phyloP scores from a whole-genome alignment of 257 asterid genomes.

The Gentiana straminea region DNA sequence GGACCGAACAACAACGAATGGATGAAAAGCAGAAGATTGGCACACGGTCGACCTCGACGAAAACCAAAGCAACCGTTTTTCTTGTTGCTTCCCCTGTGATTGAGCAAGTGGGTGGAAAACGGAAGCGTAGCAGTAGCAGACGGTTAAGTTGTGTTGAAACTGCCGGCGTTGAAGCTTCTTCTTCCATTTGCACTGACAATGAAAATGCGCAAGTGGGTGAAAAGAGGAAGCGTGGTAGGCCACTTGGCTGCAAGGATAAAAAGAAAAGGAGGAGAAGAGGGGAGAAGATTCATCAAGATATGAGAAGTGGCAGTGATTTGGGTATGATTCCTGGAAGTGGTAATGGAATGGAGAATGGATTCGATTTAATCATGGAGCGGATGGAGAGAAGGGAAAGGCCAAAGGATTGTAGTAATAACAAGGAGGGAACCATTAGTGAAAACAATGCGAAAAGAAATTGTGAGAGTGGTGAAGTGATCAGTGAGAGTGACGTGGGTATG shows the following conservation, averaged over 20 bases:
- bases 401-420: constrained; percentile 25
- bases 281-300: neutral
- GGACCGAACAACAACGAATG: too few relatives aligned
- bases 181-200: neutral
- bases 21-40: too few relatives aligned
- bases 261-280: neutral
- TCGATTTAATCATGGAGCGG: neutral
- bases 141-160: too few relatives aligned
- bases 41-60: too few relatives aligned
- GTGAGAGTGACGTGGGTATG: neutral
- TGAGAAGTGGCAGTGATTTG: neutral
- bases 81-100: too few relatives aligned
- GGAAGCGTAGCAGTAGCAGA: too few relatives aligned
- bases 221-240: constrained; percentile 1
- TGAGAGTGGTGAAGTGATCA: neutral
- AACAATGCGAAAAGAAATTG: neutral
- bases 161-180: neutral
- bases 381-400: constrained; percentile 26
- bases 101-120: too few relatives aligned
- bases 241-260: constrained; percentile 6
- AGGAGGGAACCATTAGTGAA: neutral
- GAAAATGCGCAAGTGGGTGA: neutral
- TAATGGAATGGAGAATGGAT: neutral
- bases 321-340: neutral
- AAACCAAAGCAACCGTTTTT: neutral